These are phyloP conservation scores for Eucalyptus paniculata DNA, from an alignment of 345 rosid genomes.

Conservation along the genomic window DNA sequence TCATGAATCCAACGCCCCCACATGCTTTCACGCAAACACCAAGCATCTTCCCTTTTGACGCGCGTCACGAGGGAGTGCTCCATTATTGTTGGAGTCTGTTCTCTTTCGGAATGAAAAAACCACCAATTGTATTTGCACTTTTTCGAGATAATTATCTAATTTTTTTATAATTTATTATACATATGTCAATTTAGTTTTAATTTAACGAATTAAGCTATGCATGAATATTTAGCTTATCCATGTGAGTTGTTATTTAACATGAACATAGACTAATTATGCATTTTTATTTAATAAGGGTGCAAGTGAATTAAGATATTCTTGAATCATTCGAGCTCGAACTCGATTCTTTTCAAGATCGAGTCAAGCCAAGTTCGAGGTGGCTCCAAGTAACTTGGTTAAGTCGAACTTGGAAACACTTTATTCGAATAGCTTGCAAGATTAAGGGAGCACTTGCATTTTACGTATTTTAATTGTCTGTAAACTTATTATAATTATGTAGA, in stretches of 20 bases:
- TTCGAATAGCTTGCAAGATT: not conserved
- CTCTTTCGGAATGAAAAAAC: not conserved
- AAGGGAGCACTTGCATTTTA: not conserved
- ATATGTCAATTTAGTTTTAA: too few relatives aligned
- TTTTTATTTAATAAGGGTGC: rapidly evolving
- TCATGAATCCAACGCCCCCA: not conserved
- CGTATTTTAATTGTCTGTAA: not conserved
- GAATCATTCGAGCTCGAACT: not conserved
- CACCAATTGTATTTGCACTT: too few relatives aligned
- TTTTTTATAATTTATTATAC: too few relatives aligned
- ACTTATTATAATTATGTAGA: not conserved
- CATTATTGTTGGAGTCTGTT: not conserved
- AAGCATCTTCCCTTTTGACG: too few relatives aligned
- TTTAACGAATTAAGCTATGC: not conserved
- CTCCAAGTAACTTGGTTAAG: not conserved
- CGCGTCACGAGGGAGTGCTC: not conserved
- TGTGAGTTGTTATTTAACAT: not conserved
- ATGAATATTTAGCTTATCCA: not conserved
- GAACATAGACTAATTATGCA: not conserved
- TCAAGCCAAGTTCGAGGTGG: not conserved
- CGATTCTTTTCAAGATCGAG: too few relatives aligned
- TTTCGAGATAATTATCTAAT: too few relatives aligned
- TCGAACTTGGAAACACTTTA: not conserved
- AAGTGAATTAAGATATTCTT: not conserved
- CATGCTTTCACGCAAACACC: too few relatives aligned